Evolutionary conservation across 768 basidiomycete genomes (phyloP), one percentile per base, ranked within the genome.

Genomic region (Podaxis sp.): DNA sequence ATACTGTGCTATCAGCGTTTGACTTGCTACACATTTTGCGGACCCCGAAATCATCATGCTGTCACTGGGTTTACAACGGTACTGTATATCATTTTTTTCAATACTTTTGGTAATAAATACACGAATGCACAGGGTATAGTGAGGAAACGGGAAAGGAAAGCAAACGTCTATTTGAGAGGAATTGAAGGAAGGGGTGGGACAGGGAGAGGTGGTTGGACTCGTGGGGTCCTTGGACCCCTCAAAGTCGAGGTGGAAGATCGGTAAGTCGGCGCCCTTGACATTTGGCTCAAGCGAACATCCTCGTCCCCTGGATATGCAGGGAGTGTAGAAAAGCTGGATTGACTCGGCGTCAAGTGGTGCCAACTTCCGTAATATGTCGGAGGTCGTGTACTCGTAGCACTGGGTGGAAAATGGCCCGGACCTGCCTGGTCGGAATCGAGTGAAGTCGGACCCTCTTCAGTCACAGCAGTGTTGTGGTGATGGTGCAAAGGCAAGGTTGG

Each of bases 251-350:
- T 27, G 24, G 58, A 51, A n/a, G 47, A 50, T 1, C 49, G 58
- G 24, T 37, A 51, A 8, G 49, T 50, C 0, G 49, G 58, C 27
- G 36, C 22, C n/a, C 49, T 59, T 17, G 49, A 59, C 13, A 22
- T 13, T 17, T 6, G 22, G 38, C 50, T 27, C 22, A 46, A 46
- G 19, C n/a, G 43, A 17, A 1, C 19, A 17, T 46, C 43, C 8
- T 17, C 43, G 19, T 43, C 41, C n/a, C 49, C 58, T 11, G 58
- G 50, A 52, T 59, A 59, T 15, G 19, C 6, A 37, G 58, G 58
- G 15, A 59, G 49, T 4, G 58, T 59, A 1, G 38, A 24, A 41
- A 51, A 12, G 49, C 58, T 59, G 13, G 58, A 17, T 22, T 58
- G 57, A 37, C 46, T 50, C 0, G 22, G 19, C 47, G 46, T 9